A percentile compares a stretch with the other conserved stretches of the same genome.
Evolutionary conservation across 148 eudicot species (phyloP).

Genomic region (Rhododendron williamsianum): DNA sequence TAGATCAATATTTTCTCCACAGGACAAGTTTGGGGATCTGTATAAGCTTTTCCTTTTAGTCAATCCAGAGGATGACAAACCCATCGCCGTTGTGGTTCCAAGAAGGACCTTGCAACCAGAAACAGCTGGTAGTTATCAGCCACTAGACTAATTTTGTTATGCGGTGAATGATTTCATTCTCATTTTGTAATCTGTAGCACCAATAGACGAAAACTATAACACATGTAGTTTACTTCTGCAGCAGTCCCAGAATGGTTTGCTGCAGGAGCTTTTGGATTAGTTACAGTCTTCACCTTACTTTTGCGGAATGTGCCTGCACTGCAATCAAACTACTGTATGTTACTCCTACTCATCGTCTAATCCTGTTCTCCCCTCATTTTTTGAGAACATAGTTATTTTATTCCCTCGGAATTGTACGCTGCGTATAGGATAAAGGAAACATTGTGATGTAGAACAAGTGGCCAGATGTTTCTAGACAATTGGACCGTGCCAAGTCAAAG

Average conservation of each 20-base stretch:
- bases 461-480: too few species aligned
- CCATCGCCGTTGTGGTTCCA: constrained; percentile 97
- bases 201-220: background rate
- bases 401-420: background rate
- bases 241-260: constrained; percentile 98
- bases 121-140: constrained; percentile 53
- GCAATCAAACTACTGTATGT: constrained; percentile 81
- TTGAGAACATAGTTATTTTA: background rate
- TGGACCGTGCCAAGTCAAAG: too few species aligned
- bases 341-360: background rate
- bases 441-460: too few species aligned
- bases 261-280: constrained; percentile 91
- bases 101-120: constrained; percentile 85
- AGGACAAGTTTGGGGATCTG: constrained; percentile 86
- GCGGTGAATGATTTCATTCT: background rate
- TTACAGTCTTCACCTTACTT: constrained; percentile 87
- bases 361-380: background rate
- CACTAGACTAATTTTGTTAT: background rate
- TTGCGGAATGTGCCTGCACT: constrained; percentile 92
- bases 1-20: constrained; percentile 19
- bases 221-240: constrained; percentile 31
- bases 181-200: background rate
- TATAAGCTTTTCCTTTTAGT: constrained; percentile 79
- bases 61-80: constrained; percentile 99
- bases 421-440: background rate